These are phyloP conservation scores for Alternaria panax DNA, from an alignment of 2,329 filamentous ascomycete genomes.

Conservation along the genomic window DNA sequence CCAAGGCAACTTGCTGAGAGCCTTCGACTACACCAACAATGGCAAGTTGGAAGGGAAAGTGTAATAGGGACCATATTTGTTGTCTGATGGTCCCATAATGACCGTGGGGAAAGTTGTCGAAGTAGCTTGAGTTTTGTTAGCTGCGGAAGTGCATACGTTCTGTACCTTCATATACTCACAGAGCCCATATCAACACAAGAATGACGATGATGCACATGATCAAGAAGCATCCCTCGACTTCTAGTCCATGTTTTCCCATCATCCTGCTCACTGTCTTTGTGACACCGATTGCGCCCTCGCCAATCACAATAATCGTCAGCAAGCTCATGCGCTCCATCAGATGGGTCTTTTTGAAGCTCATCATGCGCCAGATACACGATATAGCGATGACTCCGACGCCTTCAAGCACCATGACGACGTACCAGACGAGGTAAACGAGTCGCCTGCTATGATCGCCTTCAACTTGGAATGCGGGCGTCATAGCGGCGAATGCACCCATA, in stretches of 20 bases:
- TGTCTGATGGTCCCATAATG: slow-evolving; percentile 64
- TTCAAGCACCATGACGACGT: slow-evolving; percentile 60
- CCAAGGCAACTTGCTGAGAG: slow-evolving; percentile 63
- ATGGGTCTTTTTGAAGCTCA: slow-evolving; percentile 69
- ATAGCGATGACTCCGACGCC: slow-evolving; percentile 60
- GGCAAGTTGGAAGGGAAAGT: slow-evolving; percentile 70
- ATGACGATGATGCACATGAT: slow-evolving; percentile 49
- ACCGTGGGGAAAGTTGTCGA: slow-evolving; percentile 61
- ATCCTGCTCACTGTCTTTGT: slow-evolving; percentile 59
- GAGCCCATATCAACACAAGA: slow-evolving; percentile 66
- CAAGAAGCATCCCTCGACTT: slow-evolving; percentile 45
- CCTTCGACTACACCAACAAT: slow-evolving; percentile 71
- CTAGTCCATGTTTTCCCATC: slow-evolving; percentile 48
- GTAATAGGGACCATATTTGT: slow-evolving; percentile 64
- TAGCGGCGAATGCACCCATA: slow-evolving; percentile 41
- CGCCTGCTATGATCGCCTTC: slow-evolving; percentile 16
- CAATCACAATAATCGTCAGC: slow-evolving; percentile 71
- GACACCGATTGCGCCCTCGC: slow-evolving; percentile 70
- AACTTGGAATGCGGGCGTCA: slow-evolving; percentile 45
- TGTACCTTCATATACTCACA: slow-evolving; percentile 28
- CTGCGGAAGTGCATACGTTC: not conserved
- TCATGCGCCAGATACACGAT: slow-evolving; percentile 62
- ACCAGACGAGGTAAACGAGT: slow-evolving; percentile 47
- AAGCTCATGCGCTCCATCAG: slow-evolving; percentile 69
- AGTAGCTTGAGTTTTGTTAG: slow-evolving; percentile 52